Evolutionary conservation across 306 rosid genomes (phyloP), one percentile per base, ranked within the genome.

Genomic region (Quercus glauca): DNA sequence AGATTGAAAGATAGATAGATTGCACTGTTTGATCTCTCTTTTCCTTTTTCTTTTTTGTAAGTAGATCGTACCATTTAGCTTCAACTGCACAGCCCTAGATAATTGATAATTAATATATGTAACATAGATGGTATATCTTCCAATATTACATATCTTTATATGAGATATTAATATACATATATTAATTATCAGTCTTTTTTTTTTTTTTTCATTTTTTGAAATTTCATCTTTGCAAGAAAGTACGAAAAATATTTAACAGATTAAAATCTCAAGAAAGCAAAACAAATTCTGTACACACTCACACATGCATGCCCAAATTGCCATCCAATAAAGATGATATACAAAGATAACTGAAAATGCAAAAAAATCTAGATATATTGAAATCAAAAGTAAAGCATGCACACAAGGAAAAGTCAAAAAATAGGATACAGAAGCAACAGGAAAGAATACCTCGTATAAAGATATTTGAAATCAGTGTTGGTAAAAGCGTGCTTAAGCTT

Each of bases 371-470:
- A 20, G 6, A 55, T 10, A 35, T 52, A 23, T 17, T 21, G 4
- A 28, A 23, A 37, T 37, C 1, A 37, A 5, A 37, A 37, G 1
- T 37, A 37, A 4, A 37, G 43, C 43, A 23, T 23, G 14, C 31
- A 25, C 31, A 4, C 3, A n/a, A 2, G 29, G 31, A 64, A 75
- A 23, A 31, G 41, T 29, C 17, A 28, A 57, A 37, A 74, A 80
- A 68, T 15, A 10, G 45, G 76, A 56, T 18, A 68, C 31, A 73
- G 49, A 89, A 74, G 78, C 64, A 68, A 74, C 17, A 60, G 49
- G 29, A 28, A 60, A 45, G 61, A 19, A 80, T 90, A 95, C 96
- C 99, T 92, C 93, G 83, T 60, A 90, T 91, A 73, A 90, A 84
- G 84, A 86, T 84, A 86, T 88, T 92, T 84, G 98, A 92, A 86